A percentile compares a stretch with the other conserved stretches of the same genome.
phyloP scores from a whole-genome alignment of 257 asterid genomes.

The Henckelia pumila region DNA sequence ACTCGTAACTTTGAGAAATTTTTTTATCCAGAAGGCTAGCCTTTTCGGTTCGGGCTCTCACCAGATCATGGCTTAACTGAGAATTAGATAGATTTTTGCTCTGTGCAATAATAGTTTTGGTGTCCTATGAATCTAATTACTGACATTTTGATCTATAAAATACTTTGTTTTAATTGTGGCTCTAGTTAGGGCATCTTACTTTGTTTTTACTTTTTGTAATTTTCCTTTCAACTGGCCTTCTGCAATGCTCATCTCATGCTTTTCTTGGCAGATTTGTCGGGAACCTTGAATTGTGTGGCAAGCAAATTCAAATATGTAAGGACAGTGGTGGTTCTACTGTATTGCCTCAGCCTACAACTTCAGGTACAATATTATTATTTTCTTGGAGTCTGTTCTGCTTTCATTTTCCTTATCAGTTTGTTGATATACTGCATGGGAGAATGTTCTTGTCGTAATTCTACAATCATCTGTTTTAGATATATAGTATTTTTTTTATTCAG shows the following conservation, averaged over 20 bases:
- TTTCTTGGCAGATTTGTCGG: constrained; percentile 70
- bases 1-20: not conserved
- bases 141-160: not conserved
- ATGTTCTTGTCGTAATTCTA: constrained; percentile 6
- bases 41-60: not conserved
- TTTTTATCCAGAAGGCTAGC: not conserved
- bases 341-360: constrained; percentile 36
- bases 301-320: constrained; percentile 65
- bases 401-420: not conserved
- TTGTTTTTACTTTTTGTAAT: not conserved
- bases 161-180: constrained; percentile 17
- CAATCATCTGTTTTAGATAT: constrained; percentile 1
- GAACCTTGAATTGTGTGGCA: constrained; percentile 87
- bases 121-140: constrained; percentile 5
- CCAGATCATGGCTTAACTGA: not conserved
- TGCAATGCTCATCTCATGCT: constrained; percentile 23
- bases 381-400: not conserved
- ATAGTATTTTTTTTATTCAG: not conserved
- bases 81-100: constrained; percentile 3
- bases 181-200: constrained; percentile 4
- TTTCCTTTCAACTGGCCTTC: not conserved
- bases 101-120: constrained; percentile 16
- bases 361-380: constrained; percentile 45
- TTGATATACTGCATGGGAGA: constrained; percentile 2
- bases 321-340: constrained; percentile 45